Conservation (phyloP, 2,329 filamentous ascomycete genomes). For the Nigrospora sphaerica region DNA sequence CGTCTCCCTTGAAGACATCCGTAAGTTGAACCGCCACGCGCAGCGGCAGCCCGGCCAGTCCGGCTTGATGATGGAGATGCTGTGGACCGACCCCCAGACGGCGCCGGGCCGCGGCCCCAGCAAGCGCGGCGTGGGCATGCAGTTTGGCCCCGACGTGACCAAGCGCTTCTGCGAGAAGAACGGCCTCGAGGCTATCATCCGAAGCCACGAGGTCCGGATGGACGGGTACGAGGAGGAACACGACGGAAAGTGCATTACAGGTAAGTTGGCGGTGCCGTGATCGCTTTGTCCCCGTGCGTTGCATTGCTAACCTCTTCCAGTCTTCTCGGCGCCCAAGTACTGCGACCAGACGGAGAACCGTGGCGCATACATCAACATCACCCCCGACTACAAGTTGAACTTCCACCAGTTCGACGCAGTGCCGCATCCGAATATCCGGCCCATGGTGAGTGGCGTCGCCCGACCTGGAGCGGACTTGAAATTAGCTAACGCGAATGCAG, state of each 20-base stretch:
- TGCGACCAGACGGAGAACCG: slow-evolving; percentile 98
- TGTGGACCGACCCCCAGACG: slow-evolving; percentile 95
- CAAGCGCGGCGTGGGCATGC: slow-evolving; percentile 92
- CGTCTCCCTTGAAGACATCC: slow-evolving; percentile 84
- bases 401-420: slow-evolving; percentile 96
- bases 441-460: slow-evolving; percentile 56
- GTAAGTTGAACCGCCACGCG: slow-evolving; percentile 83
- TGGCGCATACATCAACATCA: slow-evolving; percentile 96
- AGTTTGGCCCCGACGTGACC: slow-evolving; percentile 94
- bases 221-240: slow-evolving; percentile 99
- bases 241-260: slow-evolving; percentile 88
- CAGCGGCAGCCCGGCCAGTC: slow-evolving; percentile 90
- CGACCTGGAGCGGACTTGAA: not conserved
- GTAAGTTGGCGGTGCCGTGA: slow-evolving; percentile 38
- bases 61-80: slow-evolving; percentile 99
- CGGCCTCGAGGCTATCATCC: slow-evolving; percentile 87
- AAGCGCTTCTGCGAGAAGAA: slow-evolving; percentile 97
- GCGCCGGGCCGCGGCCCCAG: slow-evolving; percentile 82
- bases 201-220: slow-evolving; percentile 97
- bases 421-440: slow-evolving; percentile 89
- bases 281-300: not conserved
- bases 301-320: slow-evolving; percentile 33
- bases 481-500: slow-evolving; percentile 33
- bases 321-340: slow-evolving; percentile 96
- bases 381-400: slow-evolving; percentile 81